A percentile compares a stretch with the other conserved stretches of the same genome.
Evolutionary conservation across 768 basidiomycete genomes (phyloP).

Genomic region (Amanita jacksonii): DNA sequence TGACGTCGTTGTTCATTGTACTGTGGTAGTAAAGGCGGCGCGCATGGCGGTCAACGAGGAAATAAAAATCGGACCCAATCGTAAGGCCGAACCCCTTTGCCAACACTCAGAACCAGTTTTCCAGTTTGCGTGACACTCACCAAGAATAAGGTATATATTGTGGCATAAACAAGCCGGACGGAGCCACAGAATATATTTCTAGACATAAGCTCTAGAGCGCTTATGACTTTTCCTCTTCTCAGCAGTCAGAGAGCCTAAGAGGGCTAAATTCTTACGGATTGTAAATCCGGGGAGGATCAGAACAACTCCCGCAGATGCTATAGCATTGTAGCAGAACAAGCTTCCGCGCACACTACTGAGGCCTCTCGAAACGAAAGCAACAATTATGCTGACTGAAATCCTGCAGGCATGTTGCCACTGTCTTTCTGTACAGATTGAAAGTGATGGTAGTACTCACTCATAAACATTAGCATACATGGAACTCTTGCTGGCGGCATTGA

Average conservation of each 20-base stretch:
- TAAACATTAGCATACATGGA: constrained; percentile 93
- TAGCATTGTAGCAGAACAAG: constrained; percentile 82
- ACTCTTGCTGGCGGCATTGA: constrained; percentile 77
- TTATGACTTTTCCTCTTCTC: constrained; percentile 43
- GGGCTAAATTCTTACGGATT: constrained; percentile 42
- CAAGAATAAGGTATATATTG: constrained; percentile 78
- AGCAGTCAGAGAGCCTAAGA: neutral
- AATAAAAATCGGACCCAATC: constrained; percentile 75
- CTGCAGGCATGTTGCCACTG: constrained; percentile 25
- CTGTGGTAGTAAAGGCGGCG: constrained; percentile 40
- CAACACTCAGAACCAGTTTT: too few species aligned
- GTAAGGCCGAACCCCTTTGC: constrained; percentile 72
- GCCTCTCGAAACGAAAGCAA: constrained; percentile 74
- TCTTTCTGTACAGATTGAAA: neutral
- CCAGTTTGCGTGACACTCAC: too few species aligned
- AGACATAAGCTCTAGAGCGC: constrained; percentile 73
- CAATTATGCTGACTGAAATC: constrained; percentile 76
- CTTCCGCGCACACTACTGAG: constrained; percentile 67
- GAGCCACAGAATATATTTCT: constrained; percentile 75
- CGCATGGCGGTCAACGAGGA: constrained; percentile 57
- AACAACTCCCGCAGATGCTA: constrained; percentile 86
- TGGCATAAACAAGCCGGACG: constrained; percentile 77
- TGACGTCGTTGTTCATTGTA: constrained; percentile 28
- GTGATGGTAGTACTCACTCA: constrained; percentile 67
- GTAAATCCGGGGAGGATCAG: constrained; percentile 85